Evolutionary conservation across 306 rosid species (phyloP).

Genomic region (Quercus dentata): DNA sequence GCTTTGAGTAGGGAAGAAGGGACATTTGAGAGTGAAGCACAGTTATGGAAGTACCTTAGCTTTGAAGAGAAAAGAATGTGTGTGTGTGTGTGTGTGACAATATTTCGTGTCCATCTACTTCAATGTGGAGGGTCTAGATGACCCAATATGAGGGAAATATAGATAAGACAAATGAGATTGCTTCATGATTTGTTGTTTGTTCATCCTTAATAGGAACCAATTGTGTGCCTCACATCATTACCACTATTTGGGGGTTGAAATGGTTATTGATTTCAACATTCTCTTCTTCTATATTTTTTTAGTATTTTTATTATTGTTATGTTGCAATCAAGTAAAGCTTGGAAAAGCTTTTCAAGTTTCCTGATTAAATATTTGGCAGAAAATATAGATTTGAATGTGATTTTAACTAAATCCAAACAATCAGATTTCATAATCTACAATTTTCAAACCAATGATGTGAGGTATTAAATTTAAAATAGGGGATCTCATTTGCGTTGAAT

Average conservation of each 20-base stretch:
- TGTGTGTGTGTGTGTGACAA: background rate
- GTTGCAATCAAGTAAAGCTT: constrained; percentile 18
- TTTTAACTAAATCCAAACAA: constrained; percentile 8
- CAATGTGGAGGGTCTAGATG: constrained; percentile 1
- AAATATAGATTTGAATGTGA: background rate
- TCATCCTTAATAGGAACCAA: constrained; percentile 4
- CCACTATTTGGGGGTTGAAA: constrained; percentile 15
- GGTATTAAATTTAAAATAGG: constrained; percentile 5
- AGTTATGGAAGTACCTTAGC: constrained; percentile 49
- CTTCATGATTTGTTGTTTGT: constrained; percentile 23
- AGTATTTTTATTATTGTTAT: constrained; percentile 1
- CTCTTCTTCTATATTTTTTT: background rate
- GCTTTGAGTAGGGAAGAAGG: constrained; percentile 68
- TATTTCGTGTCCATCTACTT: constrained; percentile 22
- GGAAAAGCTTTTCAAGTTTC: background rate
- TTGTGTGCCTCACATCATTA: constrained; percentile 17
- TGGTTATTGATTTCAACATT: background rate
- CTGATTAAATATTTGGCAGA: background rate
- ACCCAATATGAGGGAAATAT: background rate
- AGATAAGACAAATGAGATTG: constrained; percentile 20
- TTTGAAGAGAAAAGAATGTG: constrained; percentile 57
- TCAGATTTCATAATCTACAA: constrained; percentile 17
- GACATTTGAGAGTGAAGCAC: constrained; percentile 35
- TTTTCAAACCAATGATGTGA: constrained; percentile 26
- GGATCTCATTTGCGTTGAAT: constrained; percentile 5